phyloP scores from a whole-genome alignment of 345 rosid genomes.

The Hirschfeldia incana region DNA sequence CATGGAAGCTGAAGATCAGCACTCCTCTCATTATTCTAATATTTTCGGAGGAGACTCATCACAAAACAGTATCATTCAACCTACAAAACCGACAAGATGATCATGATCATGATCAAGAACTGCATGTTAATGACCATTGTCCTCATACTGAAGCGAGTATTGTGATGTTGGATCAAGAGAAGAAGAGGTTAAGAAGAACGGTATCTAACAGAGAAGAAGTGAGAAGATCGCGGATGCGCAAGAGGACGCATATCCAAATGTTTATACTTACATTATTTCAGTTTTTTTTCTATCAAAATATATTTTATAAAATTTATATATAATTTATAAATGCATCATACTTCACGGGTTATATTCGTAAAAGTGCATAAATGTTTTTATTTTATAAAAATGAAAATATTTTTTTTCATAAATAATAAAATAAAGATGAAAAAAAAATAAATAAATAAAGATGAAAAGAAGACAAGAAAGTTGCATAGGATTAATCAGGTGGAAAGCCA shows the following conservation, averaged over 20 bases:
- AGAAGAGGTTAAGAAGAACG: neutral
- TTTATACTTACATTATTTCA: too few species aligned
- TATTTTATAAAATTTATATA: too few species aligned
- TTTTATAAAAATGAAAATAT: too few species aligned
- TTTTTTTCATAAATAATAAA: too few species aligned
- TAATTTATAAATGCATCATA: too few species aligned
- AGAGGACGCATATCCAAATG: neutral
- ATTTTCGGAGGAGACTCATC: neutral
- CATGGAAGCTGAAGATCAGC: neutral
- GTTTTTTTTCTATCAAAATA: too few species aligned
- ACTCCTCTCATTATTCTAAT: neutral
- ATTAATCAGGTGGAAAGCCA: neutral
- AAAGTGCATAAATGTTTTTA: too few species aligned
- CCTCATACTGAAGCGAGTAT: neutral
- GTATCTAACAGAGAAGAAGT: neutral
- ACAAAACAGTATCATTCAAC: neutral
- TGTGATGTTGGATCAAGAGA: neutral
- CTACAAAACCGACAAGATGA: neutral
- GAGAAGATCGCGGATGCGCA: neutral
- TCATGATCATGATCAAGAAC: neutral
- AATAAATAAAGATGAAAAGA: too few species aligned
- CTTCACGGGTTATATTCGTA: too few species aligned
- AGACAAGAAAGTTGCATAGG: too few species aligned
- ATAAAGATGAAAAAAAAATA: too few species aligned
- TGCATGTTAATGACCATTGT: neutral